Evolutionary conservation across 176 grass and related monocot genomes (phyloP).

Genomic region (Microstegium vimineum): DNA sequence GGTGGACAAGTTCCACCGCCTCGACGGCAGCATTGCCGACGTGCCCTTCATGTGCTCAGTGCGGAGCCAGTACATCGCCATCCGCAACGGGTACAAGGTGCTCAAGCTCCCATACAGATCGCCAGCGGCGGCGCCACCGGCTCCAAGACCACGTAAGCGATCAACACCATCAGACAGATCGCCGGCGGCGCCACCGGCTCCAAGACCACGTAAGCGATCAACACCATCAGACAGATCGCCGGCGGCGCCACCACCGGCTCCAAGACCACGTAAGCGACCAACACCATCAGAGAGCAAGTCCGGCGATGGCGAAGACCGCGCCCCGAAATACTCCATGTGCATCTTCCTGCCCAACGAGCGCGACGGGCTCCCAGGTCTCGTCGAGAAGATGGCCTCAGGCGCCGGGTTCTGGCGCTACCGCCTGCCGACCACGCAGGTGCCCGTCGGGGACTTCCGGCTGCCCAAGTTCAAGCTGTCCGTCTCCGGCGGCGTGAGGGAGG

Average conservation of each 20-base stretch:
- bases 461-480: slow-evolving; percentile 10
- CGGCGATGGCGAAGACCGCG: too few species aligned
- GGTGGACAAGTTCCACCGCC: not conserved
- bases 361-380: slow-evolving; percentile 8
- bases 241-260: not conserved
- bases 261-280: not conserved
- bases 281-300: not conserved
- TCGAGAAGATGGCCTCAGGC: not conserved
- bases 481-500: not conserved
- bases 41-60: not conserved
- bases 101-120: not conserved
- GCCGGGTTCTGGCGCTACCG: slow-evolving; percentile 13
- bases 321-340: slow-evolving; percentile 20
- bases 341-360: slow-evolving; percentile 33
- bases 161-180: not conserved
- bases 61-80: not conserved
- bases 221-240: not conserved
- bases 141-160: not conserved
- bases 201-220: not conserved
- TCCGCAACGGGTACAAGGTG: not conserved
- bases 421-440: not conserved
- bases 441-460: not conserved
- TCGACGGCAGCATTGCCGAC: not conserved
- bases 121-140: not conserved
- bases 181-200: not conserved